phyloP scores from a whole-genome alignment of 2,329 filamentous ascomycete species.

The Trichophyton verrucosum region DNA sequence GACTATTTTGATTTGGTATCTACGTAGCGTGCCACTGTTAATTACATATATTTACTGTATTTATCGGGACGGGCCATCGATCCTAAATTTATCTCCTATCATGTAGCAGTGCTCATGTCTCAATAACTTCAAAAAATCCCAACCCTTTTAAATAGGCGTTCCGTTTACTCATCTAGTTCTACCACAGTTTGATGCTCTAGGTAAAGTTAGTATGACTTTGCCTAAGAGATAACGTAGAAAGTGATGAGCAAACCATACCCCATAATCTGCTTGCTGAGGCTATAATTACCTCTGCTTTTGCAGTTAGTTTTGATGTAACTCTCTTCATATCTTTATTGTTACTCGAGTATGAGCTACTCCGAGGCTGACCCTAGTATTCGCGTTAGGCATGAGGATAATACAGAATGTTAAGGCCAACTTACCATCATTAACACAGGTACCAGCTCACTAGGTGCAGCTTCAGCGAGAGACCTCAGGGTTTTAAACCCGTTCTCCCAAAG shows the following conservation, averaged over 20 bases:
- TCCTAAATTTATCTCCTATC: background rate
- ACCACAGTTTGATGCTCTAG: background rate
- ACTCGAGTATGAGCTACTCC: conserved; percentile 37
- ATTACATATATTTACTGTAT: background rate
- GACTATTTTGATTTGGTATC: background rate
- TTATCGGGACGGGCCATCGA: background rate
- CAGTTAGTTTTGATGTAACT: conserved; percentile 50
- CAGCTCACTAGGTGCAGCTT: conserved; percentile 55
- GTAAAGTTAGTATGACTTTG: background rate
- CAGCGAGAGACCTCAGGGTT: conserved; percentile 54
- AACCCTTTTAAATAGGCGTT: too few species aligned
- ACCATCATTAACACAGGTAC: conserved; percentile 62
- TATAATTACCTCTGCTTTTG: conserved; percentile 56
- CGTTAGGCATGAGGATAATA: background rate
- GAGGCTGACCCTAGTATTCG: conserved; percentile 48
- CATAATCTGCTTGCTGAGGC: conserved; percentile 57
- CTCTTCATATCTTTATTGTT: conserved; percentile 47
- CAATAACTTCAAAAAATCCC: background rate
- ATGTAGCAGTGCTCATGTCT: background rate
- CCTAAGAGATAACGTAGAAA: background rate
- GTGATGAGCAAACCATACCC: conserved; percentile 29
- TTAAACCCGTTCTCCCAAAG: conserved; percentile 69
- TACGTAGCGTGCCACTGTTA: background rate
- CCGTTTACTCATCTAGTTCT: background rate
- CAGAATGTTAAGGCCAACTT: conserved; percentile 4